Evolutionary conservation across 805 yeast genomes (phyloP).

Genomic region (Metschnikowia kunwiensis): DNA sequence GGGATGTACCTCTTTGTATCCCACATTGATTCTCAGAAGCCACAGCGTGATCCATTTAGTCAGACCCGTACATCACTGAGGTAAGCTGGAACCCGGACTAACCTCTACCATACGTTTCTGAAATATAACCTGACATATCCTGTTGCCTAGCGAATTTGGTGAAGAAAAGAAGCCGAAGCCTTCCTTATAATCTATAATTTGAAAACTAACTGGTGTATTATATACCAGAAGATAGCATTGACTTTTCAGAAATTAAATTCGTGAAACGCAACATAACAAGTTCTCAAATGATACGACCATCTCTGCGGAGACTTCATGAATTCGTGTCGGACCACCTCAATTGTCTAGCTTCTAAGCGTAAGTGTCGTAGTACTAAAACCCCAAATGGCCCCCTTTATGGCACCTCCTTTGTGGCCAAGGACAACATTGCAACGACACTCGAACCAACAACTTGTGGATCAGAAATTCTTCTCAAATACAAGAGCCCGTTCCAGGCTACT

Average conservation of each 20-base stretch:
- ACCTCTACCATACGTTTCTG: too few relatives aligned
- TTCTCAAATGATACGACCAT: constrained; percentile 5
- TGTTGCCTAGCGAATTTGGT: too few relatives aligned
- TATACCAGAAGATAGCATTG: too few relatives aligned
- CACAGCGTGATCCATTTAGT: constrained; percentile 3
- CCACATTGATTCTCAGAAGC: too few relatives aligned
- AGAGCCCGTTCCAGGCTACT: constrained; percentile 81
- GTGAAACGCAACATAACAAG: too few relatives aligned
- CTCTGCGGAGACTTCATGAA: constrained; percentile 4
- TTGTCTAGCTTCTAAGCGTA: constrained; percentile 9
- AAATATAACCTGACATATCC: too few relatives aligned
- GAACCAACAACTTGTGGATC: constrained; percentile 83
- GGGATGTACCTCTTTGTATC: too few relatives aligned
- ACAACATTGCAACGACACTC: constrained; percentile 65
- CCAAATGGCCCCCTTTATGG: constrained; percentile 3
- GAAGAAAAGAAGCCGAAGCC: too few relatives aligned
- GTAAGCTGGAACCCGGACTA: too few relatives aligned
- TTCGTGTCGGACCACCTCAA: constrained; percentile 13
- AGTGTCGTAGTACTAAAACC: background rate
- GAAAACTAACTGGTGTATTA: too few relatives aligned
- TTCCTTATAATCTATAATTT: too few relatives aligned
- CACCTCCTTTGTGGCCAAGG: constrained; percentile 50
- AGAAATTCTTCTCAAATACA: constrained; percentile 51
- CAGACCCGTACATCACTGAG: constrained; percentile 10
- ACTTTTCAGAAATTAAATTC: too few relatives aligned